A percentile compares a stretch with the other conserved stretches of the same genome.
These are phyloP conservation scores for Teunomyces stri DNA, from an alignment of 805 yeast species.

Conservation along the genomic window DNA sequence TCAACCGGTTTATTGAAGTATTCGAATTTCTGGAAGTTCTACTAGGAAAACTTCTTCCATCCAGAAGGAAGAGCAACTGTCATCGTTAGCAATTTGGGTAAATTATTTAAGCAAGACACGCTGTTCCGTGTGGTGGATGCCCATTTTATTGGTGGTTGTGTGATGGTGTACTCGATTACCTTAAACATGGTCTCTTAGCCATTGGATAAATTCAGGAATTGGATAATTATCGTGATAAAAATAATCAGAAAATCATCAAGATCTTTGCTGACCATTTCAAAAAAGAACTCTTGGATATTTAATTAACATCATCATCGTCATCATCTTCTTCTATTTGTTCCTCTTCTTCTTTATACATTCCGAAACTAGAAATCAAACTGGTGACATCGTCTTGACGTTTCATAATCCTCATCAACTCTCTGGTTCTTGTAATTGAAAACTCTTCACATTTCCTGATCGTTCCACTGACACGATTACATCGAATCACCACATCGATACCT, in stretches of 20 bases:
- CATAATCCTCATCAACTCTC: slow-evolving; percentile 30
- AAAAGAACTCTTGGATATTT: not conserved
- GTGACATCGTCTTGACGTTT: slow-evolving; percentile 8
- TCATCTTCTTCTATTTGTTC: not conserved
- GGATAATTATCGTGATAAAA: slow-evolving; percentile 3
- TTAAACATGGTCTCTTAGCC: slow-evolving; percentile 12
- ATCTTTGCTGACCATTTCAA: slow-evolving; percentile 4
- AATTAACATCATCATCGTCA: slow-evolving; percentile 2
- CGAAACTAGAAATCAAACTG: not conserved
- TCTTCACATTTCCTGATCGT: slow-evolving; percentile 83
- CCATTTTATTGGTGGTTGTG: slow-evolving; percentile 9
- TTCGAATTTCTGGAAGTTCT: slow-evolving; percentile 6
- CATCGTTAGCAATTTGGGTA: slow-evolving; percentile 11
- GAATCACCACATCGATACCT: slow-evolving; percentile 49
- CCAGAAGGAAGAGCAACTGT: slow-evolving; percentile 7
- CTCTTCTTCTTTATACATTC: not conserved
- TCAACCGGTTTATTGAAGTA: slow-evolving; percentile 3
- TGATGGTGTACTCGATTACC: slow-evolving; percentile 8
- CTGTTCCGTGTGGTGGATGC: slow-evolving; percentile 7
- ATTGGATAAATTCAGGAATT: slow-evolving; percentile 8
- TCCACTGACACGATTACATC: slow-evolving; percentile 74
- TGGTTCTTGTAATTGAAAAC: slow-evolving; percentile 52
- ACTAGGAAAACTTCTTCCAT: not conserved
- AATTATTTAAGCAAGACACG: not conserved
- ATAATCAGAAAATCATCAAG: slow-evolving; percentile 8